Percentiles rank a stretch among this genome's conserved stretches.
Evolutionary conservation across 345 rosid genomes (phyloP).

Genomic region (Gossypium raimondii): DNA sequence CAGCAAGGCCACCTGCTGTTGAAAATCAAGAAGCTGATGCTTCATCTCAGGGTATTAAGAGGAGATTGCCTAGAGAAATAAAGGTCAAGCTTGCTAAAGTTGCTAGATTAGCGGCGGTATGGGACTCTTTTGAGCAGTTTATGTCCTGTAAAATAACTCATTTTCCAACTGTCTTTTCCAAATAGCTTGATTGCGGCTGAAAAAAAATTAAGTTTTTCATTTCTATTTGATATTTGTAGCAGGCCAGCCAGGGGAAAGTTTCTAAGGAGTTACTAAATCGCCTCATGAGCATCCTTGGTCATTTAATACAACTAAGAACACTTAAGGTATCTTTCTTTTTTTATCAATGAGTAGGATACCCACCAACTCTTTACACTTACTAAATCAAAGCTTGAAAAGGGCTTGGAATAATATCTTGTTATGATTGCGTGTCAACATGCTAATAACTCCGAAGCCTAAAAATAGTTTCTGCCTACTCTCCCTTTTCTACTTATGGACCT

Average conservation of each 20-base stretch:
- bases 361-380: not conserved
- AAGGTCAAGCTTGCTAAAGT: slow-evolving; percentile 69
- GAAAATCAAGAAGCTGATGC: slow-evolving; percentile 79
- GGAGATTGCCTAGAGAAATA: slow-evolving; percentile 70
- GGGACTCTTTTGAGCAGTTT: not conserved
- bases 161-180: not conserved
- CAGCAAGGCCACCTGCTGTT: slow-evolving; percentile 75
- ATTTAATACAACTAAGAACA: slow-evolving; percentile 79
- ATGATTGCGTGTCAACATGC: not conserved
- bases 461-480: not conserved
- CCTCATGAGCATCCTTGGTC: slow-evolving; percentile 87
- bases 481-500: not conserved
- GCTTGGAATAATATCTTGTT: not conserved
- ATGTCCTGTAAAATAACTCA: not conserved
- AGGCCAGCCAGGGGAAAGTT: slow-evolving; percentile 73
- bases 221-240: slow-evolving; percentile 32
- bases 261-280: slow-evolving; percentile 76
- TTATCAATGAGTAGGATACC: not conserved
- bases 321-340: slow-evolving; percentile 56
- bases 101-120: slow-evolving; percentile 78
- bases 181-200: not conserved
- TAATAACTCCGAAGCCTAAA: not conserved
- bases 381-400: not conserved
- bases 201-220: slow-evolving; percentile 7
- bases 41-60: slow-evolving; percentile 63